phyloP scores from a whole-genome alignment of 495 filamentous ascomycete species.

The Hypoxylon lienhwacheense region DNA sequence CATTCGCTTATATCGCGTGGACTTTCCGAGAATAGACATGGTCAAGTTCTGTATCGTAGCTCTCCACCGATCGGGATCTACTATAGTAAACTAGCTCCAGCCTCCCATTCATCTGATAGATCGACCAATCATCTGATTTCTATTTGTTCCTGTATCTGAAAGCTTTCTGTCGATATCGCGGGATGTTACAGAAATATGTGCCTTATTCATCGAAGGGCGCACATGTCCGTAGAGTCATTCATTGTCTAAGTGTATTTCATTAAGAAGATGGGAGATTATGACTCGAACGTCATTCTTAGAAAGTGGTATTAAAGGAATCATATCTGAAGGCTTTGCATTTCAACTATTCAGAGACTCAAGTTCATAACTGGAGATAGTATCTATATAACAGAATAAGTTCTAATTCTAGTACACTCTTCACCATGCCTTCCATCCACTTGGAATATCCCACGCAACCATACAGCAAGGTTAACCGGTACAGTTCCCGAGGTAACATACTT shows the following conservation, averaged over 20 bases:
- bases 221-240: too few species aligned
- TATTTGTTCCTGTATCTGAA: constrained; percentile 7
- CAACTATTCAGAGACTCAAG: not conserved
- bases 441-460: constrained; percentile 67
- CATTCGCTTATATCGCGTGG: constrained; percentile 25
- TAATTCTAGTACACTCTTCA: constrained; percentile 21
- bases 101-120: not conserved
- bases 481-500: constrained; percentile 59
- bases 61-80: constrained; percentile 18
- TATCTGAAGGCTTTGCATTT: too few species aligned
- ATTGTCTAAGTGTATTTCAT: too few species aligned
- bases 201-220: not conserved
- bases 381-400: too few species aligned
- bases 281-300: not conserved
- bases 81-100: too few species aligned
- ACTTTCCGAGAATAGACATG: constrained; percentile 24
- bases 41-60: not conserved
- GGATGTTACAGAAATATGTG: not conserved
- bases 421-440: constrained; percentile 54
- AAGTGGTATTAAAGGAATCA: not conserved
- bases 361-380: too few species aligned
- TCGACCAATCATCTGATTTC: constrained; percentile 20
- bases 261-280: not conserved
- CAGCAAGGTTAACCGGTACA: constrained; percentile 74
- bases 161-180: constrained; percentile 3